Percentiles rank a stretch among this genome's conserved stretches.
These are phyloP conservation scores for Floccularia luteovirens DNA, from an alignment of 768 basidiomycete genomes.

Conservation along the genomic window DNA sequence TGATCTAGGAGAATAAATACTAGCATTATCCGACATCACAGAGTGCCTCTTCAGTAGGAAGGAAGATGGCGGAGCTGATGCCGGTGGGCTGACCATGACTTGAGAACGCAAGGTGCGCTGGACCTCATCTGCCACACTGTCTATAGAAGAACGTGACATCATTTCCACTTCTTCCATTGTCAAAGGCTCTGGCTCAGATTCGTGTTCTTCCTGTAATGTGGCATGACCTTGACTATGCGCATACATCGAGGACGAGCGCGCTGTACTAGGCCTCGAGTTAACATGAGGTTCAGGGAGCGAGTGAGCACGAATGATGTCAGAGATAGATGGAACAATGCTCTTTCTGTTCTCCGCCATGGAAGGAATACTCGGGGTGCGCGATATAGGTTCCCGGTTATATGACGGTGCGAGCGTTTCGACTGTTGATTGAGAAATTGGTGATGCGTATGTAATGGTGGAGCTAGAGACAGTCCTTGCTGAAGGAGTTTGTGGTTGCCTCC, in stretches of 20 bases:
- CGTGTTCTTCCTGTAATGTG: slow-evolving; percentile 43
- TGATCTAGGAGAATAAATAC: slow-evolving; percentile 45
- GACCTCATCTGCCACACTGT: slow-evolving; percentile 83
- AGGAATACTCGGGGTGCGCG: slow-evolving; percentile 2
- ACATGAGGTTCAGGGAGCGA: slow-evolving; percentile 51
- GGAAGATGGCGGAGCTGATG: slow-evolving; percentile 16
- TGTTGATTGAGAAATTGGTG: slow-evolving; percentile 5
- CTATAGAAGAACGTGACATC: slow-evolving; percentile 76
- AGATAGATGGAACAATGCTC: slow-evolving; percentile 69
- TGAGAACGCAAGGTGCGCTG: slow-evolving; percentile 62
- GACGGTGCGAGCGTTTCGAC: slow-evolving; percentile 2
- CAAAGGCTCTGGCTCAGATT: slow-evolving; percentile 43
- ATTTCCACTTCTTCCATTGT: slow-evolving; percentile 51
- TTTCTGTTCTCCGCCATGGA: slow-evolving; percentile 27
- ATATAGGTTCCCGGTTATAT: neutral
- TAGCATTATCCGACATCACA: slow-evolving; percentile 47
- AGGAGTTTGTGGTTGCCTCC: slow-evolving; percentile 17
- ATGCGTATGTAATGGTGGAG: slow-evolving; percentile 10
- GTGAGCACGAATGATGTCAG: slow-evolving; percentile 80
- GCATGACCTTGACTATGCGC: slow-evolving; percentile 38
- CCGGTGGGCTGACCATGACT: slow-evolving; percentile 27
- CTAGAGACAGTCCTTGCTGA: slow-evolving; percentile 19
- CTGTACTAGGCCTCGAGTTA: slow-evolving; percentile 36
- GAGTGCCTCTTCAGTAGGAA: slow-evolving; percentile 39
- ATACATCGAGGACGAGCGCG: slow-evolving; percentile 40